Conservation (phyloP, 805 yeast species). For the Ogataea degrootiae region DNA sequence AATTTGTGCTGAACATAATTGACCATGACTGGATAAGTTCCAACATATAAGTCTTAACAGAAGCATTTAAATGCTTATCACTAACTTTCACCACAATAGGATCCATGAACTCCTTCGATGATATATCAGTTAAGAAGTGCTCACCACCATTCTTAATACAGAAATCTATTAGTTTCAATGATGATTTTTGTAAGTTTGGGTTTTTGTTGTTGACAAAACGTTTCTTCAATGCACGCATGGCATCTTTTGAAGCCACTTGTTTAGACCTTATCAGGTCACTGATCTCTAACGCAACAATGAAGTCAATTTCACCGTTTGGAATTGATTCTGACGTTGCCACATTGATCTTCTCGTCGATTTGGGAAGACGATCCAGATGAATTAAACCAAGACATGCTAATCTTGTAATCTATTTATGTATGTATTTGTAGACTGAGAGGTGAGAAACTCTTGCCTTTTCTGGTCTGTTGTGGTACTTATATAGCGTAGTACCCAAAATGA, state of each 20-base stretch:
- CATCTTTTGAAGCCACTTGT: slow-evolving; percentile 70
- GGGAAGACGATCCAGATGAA: slow-evolving; percentile 27
- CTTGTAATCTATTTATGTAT: background rate
- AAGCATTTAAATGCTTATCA: slow-evolving; percentile 32
- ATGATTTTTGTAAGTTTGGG: slow-evolving; percentile 74
- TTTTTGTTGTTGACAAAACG: slow-evolving; percentile 56
- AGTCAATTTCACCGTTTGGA: slow-evolving; percentile 86
- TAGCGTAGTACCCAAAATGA: too few relatives aligned
- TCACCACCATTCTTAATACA: slow-evolving; percentile 91
- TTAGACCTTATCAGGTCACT: slow-evolving; percentile 84
- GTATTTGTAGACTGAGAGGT: background rate
- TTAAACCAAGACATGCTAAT: slow-evolving; percentile 52
- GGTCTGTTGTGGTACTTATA: too few relatives aligned
- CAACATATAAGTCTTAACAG: slow-evolving; percentile 57
- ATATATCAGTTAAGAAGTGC: slow-evolving; percentile 74
- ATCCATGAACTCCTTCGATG: slow-evolving; percentile 83
- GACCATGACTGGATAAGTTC: slow-evolving; percentile 75
- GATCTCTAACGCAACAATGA: slow-evolving; percentile 67
- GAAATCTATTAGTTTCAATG: slow-evolving; percentile 74
- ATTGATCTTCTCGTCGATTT: slow-evolving; percentile 58
- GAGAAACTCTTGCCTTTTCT: background rate
- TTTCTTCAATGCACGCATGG: slow-evolving; percentile 79
- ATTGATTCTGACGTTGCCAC: slow-evolving; percentile 85
- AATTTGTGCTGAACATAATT: slow-evolving; percentile 60
- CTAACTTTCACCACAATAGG: slow-evolving; percentile 50